Conservation (phyloP, 2,329 filamentous ascomycete genomes). For the Xylariaceae sp. region DNA sequence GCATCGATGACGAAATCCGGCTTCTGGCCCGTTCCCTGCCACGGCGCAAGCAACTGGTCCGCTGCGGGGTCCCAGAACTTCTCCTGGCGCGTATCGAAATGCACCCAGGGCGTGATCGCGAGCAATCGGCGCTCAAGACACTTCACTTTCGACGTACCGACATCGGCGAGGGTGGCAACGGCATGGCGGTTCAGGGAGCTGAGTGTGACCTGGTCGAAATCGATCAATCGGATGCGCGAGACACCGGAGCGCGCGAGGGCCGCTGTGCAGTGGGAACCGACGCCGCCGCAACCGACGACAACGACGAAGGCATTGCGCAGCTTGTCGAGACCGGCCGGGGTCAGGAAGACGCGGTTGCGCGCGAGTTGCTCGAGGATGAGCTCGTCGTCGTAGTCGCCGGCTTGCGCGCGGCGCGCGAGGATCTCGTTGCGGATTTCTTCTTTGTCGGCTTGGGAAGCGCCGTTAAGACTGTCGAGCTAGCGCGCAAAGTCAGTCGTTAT, state of each 20-base stretch:
- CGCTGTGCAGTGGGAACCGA: conserved; percentile 85
- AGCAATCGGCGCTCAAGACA: conserved; percentile 75
- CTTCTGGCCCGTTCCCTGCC: conserved; percentile 54
- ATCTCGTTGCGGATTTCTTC: conserved; percentile 57
- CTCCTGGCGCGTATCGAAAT: conserved; percentile 80
- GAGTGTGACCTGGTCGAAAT: conserved; percentile 96
- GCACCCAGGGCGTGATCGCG: conserved; percentile 85
- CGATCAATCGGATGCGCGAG: conserved; percentile 78
- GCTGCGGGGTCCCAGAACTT: conserved; percentile 70
- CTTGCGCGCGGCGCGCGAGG: conserved; percentile 55
- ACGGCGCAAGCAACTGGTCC: conserved; percentile 59
- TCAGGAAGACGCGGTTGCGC: conserved; percentile 86
- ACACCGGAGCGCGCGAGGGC: conserved; percentile 86
- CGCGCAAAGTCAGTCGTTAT: conserved; percentile 20
- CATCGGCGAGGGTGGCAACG: conserved; percentile 87
- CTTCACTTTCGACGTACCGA: conserved; percentile 86
- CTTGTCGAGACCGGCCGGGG: conserved; percentile 70
- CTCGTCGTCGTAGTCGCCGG: conserved; percentile 64
- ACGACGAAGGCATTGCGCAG: conserved; percentile 79
- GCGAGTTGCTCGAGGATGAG: conserved; percentile 92
- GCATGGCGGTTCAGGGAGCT: conserved; percentile 95
- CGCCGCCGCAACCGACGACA: conserved; percentile 88
- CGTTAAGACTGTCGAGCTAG: conserved; percentile 58
- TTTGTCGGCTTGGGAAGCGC: conserved; percentile 42
- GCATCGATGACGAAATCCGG: conserved; percentile 93